Conservation (phyloP, 805 yeast species). For the Helenozyma rhizophorensis region DNA sequence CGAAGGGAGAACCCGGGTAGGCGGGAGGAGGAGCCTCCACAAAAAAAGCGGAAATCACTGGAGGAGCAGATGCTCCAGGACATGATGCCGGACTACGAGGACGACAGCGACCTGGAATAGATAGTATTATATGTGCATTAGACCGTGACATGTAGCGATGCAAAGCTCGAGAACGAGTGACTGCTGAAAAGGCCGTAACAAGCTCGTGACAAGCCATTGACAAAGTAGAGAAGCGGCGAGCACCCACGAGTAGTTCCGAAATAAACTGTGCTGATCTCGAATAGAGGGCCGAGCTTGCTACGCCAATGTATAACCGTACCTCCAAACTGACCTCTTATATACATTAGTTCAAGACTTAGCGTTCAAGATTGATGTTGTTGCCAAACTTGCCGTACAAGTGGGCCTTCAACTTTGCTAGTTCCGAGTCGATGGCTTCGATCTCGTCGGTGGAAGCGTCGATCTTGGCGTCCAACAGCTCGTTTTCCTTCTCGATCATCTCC, state of each 20-base stretch:
- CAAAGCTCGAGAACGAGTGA: no score
- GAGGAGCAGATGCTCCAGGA: slow-evolving; percentile 14
- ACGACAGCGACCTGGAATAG: slow-evolving; percentile 18
- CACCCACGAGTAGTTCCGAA: no score
- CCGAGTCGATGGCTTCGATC: slow-evolving; percentile 49
- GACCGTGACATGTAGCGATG: no score
- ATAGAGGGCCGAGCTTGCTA: no score
- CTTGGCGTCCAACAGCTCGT: slow-evolving; percentile 46
- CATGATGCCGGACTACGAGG: slow-evolving; percentile 19
- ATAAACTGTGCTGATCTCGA: no score
- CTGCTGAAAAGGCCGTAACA: no score
- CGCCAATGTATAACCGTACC: no score
- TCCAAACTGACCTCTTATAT: no score
- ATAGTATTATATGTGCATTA: not conserved
- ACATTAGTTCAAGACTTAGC: slow-evolving; percentile 20
- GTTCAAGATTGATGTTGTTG: slow-evolving; percentile 78
- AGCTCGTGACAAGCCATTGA: no score
- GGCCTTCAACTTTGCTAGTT: slow-evolving; percentile 59
- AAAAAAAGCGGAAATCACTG: slow-evolving; percentile 5
- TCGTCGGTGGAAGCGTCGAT: slow-evolving; percentile 44
- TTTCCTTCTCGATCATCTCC: slow-evolving; percentile 61
- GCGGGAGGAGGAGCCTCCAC: slow-evolving; percentile 1
- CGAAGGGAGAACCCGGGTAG: slow-evolving; percentile 6
- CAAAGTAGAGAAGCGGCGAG: no score
- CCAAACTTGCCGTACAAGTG: slow-evolving; percentile 88